phyloP scores from a whole-genome alignment of 108 stramenopile genomes.

The Parietichytrium sp. region DNA sequence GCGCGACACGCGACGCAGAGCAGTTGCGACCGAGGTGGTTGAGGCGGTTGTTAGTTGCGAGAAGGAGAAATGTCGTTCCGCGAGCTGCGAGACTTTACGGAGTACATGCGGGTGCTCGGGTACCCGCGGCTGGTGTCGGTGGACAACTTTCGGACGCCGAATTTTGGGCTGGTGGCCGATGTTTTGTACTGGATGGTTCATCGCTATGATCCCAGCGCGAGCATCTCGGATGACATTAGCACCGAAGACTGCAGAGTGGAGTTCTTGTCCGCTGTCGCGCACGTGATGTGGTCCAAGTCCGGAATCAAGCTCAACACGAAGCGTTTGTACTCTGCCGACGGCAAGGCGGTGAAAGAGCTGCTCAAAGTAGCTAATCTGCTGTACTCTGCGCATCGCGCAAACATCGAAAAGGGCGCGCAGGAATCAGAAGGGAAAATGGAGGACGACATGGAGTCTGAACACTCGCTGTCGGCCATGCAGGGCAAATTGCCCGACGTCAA shows the following conservation, averaged over 20 bases:
- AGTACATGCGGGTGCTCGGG: constrained; percentile 72
- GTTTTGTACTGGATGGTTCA: constrained; percentile 75
- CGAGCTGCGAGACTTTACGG: constrained; percentile 66
- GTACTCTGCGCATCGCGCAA: constrained; percentile 55
- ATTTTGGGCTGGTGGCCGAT: constrained; percentile 75
- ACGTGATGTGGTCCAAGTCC: constrained; percentile 51
- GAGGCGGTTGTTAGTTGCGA: too few species aligned
- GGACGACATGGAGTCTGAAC: constrained; percentile 27
- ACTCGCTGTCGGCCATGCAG: not conserved
- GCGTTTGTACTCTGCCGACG: constrained; percentile 75
- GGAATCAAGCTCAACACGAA: constrained; percentile 67
- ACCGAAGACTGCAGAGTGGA: constrained; percentile 73
- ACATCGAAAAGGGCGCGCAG: not conserved
- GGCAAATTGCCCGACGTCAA: not conserved
- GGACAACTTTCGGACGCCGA: constrained; percentile 72
- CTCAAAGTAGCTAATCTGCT: constrained; percentile 68
- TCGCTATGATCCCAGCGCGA: constrained; percentile 68
- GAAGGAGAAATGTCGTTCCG: constrained; percentile 53
- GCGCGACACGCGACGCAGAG: too few species aligned
- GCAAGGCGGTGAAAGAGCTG: constrained; percentile 72
- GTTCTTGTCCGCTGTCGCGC: constrained; percentile 60
- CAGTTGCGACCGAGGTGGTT: too few species aligned
- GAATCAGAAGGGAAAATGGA: not conserved
- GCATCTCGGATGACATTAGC: constrained; percentile 64
- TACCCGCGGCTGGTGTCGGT: constrained; percentile 69